Conservation (phyloP, 306 rosid genomes). For the Rosa chinensis region DNA sequence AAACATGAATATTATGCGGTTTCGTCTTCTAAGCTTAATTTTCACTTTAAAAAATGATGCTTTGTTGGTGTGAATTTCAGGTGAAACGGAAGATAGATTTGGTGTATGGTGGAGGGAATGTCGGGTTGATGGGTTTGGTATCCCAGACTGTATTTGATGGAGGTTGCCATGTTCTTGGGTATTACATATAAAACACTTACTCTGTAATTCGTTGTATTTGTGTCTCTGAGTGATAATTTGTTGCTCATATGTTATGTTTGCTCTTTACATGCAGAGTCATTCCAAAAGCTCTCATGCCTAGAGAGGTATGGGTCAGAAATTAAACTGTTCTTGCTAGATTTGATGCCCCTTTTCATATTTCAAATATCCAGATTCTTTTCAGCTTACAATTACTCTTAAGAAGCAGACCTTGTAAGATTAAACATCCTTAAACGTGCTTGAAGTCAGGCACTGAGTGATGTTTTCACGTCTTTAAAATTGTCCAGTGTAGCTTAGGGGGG, state of each 20-base stretch:
- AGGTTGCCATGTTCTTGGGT: slow-evolving; percentile 94
- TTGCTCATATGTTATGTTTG: slow-evolving; percentile 26
- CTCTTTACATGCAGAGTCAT: slow-evolving; percentile 63
- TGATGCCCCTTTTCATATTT: neutral
- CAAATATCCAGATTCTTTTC: neutral
- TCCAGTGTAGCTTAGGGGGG: neutral
- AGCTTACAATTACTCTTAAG: neutral
- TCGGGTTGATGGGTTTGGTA: slow-evolving; percentile 89
- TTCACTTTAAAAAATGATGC: slow-evolving; percentile 9
- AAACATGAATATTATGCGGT: neutral
- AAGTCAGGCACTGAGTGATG: neutral
- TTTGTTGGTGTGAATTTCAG: slow-evolving; percentile 44
- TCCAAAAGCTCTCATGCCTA: slow-evolving; percentile 91
- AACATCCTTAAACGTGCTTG: neutral
- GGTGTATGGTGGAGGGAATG: slow-evolving; percentile 94
- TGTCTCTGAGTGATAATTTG: neutral
- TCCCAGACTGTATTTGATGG: slow-evolving; percentile 82
- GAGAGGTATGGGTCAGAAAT: slow-evolving; percentile 53
- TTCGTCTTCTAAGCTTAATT: slow-evolving; percentile 17
- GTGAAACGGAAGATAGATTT: slow-evolving; percentile 75
- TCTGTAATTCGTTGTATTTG: slow-evolving; percentile 1
- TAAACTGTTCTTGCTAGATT: neutral
- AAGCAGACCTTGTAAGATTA: neutral
- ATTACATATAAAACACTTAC: slow-evolving; percentile 33
- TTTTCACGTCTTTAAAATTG: neutral